Evolutionary conservation across 306 rosid species (phyloP).

Genomic region (Carpinus viminea): DNA sequence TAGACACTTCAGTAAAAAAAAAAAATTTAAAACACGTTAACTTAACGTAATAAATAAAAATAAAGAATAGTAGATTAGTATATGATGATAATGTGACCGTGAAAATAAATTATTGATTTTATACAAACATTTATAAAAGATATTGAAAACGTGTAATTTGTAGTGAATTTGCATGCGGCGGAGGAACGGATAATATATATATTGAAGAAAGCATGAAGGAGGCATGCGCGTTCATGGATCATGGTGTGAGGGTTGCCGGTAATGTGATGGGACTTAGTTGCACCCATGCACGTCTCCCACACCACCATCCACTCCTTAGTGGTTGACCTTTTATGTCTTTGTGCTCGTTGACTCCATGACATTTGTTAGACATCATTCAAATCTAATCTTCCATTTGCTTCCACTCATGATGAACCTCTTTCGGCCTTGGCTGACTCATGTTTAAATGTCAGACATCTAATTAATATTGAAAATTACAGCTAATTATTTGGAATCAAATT

Average conservation of each 20-base stretch:
- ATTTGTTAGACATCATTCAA: not conserved
- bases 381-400: not conserved
- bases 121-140: too few species aligned
- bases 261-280: not conserved
- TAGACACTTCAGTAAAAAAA: too few species aligned
- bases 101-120: too few species aligned
- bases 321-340: not conserved
- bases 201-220: not conserved
- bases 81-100: too few species aligned
- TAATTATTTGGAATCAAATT: too few species aligned
- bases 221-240: not conserved
- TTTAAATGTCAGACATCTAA: too few species aligned
- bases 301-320: not conserved
- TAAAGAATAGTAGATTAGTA: too few species aligned
- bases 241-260: not conserved
- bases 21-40: too few species aligned
- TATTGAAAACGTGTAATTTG: not conserved
- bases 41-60: too few species aligned
- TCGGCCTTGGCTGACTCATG: too few species aligned
- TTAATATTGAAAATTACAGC: too few species aligned
- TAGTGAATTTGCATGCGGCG: not conserved
- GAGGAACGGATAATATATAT: not conserved
- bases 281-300: conserved; percentile 10
- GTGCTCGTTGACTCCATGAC: not conserved
- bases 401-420: not conserved